Percentiles rank a stretch among this genome's conserved stretches.
Evolutionary conservation across 441 rosid species (phyloP).

Genomic region (Erodium trifolium): DNA sequence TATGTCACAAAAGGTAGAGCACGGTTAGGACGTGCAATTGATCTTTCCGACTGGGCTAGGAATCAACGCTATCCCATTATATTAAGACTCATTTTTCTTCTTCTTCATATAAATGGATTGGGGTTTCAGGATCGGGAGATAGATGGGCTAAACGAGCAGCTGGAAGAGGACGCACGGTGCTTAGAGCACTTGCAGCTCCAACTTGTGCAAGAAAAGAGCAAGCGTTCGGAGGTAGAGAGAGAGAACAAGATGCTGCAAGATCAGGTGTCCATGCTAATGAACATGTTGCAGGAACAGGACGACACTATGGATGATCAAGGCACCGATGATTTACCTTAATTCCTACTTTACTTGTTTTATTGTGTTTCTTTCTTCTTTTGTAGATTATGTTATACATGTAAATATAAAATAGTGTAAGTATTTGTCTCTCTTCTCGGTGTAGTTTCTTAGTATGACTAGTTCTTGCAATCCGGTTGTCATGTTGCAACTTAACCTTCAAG

Average conservation of each 20-base stretch:
- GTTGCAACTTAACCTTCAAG: background rate
- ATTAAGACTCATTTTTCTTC: too few species aligned
- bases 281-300: constrained; percentile 66
- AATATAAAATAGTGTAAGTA: background rate
- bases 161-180: constrained; percentile 76
- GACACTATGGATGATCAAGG: constrained; percentile 26
- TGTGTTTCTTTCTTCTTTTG: constrained; percentile 30
- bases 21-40: too few species aligned
- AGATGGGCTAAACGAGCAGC: constrained; percentile 80
- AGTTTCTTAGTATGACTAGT: background rate
- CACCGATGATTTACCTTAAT: constrained; percentile 34
- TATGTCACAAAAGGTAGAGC: too few species aligned
- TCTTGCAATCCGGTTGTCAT: background rate
- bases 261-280: constrained; percentile 73
- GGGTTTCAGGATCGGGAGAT: constrained; percentile 73
- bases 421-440: background rate
- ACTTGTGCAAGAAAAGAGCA: constrained; percentile 68
- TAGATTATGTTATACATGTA: background rate
- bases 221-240: constrained; percentile 69
- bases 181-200: constrained; percentile 82
- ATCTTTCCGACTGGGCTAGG: too few species aligned
- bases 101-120: too few species aligned
- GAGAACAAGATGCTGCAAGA: constrained; percentile 75
- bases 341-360: background rate
- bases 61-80: too few species aligned